Evolutionary conservation across 257 asterid genomes (phyloP).

Genomic region (Pogostemon cablin): DNA sequence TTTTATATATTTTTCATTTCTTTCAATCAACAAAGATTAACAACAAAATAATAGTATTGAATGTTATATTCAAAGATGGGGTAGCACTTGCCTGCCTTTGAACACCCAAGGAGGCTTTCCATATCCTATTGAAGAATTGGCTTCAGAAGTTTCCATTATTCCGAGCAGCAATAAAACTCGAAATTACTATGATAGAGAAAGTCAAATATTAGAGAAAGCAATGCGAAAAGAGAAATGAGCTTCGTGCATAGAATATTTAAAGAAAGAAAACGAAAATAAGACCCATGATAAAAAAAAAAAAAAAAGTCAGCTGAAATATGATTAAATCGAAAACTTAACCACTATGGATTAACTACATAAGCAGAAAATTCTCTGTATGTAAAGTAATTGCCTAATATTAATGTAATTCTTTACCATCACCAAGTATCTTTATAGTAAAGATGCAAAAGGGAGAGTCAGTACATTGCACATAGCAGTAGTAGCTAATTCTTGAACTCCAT

Average conservation of each 20-base stretch:
- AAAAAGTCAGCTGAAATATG: slow-evolving; percentile 2
- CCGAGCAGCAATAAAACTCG: slow-evolving; percentile 22
- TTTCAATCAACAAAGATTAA: slow-evolving; percentile 6
- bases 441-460: slow-evolving; percentile 18
- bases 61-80: background rate
- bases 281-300: background rate
- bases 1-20: slow-evolving; percentile 2
- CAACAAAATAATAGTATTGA: background rate
- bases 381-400: background rate
- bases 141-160: slow-evolving; percentile 52
- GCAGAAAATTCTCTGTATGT: slow-evolving; percentile 7
- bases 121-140: slow-evolving; percentile 47
- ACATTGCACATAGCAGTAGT: slow-evolving; percentile 28
- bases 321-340: background rate
- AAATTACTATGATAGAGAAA: slow-evolving; percentile 8
- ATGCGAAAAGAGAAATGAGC: slow-evolving; percentile 17
- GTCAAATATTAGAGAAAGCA: slow-evolving; percentile 22
- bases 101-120: slow-evolving; percentile 94
- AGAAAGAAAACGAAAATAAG: background rate
- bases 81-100: slow-evolving; percentile 84
- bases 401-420: slow-evolving; percentile 13
- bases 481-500: slow-evolving; percentile 33
- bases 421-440: background rate
- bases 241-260: slow-evolving; percentile 20
- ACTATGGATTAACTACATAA: slow-evolving; percentile 18